Evolutionary conservation across 2,329 filamentous ascomycete genomes (phyloP).

Genomic region (Fusarium nelsonii): DNA sequence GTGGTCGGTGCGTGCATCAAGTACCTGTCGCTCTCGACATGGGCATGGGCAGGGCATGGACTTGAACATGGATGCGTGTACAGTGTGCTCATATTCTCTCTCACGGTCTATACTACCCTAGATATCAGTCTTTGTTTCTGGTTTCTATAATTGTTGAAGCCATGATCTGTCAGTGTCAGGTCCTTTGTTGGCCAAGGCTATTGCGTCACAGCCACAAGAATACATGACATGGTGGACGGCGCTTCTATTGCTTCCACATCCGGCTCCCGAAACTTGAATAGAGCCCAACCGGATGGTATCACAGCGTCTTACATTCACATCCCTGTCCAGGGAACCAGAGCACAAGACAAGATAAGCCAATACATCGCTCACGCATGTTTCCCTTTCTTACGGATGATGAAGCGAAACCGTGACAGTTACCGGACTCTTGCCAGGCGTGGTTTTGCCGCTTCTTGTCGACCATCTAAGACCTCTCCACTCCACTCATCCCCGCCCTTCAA

Average conservation of each 20-base stretch:
- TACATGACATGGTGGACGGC: no score
- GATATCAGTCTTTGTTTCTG: constrained; percentile 4
- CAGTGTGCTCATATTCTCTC: constrained; percentile 9
- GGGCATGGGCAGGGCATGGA: constrained; percentile 4
- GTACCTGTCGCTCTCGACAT: constrained; percentile 27
- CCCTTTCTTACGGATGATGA: not conserved
- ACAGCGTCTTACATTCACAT: constrained; percentile 11
- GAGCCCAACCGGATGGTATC: constrained; percentile 12
- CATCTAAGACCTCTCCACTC: constrained; percentile 3
- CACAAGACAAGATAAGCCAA: constrained; percentile 9
- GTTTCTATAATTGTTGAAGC: constrained; percentile 1
- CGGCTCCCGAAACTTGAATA: constrained; percentile 12
- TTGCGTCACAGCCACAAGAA: constrained; percentile 16
- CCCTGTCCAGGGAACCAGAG: constrained; percentile 1
- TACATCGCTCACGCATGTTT: constrained; percentile 2
- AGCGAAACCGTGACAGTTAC: not conserved
- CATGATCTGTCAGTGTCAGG: not conserved
- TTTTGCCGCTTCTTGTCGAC: not conserved
- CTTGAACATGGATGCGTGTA: not conserved
- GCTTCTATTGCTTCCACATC: not conserved
- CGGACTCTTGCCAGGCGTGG: constrained; percentile 10
- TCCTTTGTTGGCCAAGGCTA: constrained; percentile 5
- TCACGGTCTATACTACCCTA: constrained; percentile 12
- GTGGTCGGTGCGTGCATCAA: constrained; percentile 42
- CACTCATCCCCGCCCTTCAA: constrained; percentile 12